phyloP scores from a whole-genome alignment of 169 alveolate species.

The Eimeria tenella region DNA sequence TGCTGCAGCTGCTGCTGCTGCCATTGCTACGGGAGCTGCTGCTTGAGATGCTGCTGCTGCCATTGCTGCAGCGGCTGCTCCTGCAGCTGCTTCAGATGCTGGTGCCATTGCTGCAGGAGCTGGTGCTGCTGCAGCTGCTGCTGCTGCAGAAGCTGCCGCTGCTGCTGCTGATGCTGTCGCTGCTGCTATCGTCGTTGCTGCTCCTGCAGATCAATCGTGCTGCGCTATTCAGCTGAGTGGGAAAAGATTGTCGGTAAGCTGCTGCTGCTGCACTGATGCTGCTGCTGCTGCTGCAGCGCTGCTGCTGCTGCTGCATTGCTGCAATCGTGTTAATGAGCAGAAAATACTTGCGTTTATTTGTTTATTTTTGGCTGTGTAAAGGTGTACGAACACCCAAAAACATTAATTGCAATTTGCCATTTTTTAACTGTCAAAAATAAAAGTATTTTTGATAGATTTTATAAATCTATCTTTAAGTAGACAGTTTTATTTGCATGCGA shows the following conservation, averaged over 20 bases:
- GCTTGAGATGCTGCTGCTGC: constrained; percentile 78
- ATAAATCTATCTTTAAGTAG: no score
- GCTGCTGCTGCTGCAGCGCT: neutral
- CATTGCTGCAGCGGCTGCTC: no score
- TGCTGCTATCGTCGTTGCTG: neutral
- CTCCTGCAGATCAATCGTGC: constrained; percentile 94
- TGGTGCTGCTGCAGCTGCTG: constrained; percentile 11
- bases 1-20: constrained; percentile 84
- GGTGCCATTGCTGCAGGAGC: constrained; percentile 21
- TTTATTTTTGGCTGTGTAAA: no score
- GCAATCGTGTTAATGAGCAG: no score
- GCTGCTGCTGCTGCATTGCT: neutral
- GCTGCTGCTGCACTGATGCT: constrained; percentile 15
- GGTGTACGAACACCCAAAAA: no score
- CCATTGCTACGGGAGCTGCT: neutral
- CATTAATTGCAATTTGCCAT: no score
- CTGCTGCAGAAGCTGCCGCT: no score
- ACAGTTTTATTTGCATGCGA: no score
- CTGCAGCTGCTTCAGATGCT: neutral
- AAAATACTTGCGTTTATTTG: no score
- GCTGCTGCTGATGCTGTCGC: constrained; percentile 23
- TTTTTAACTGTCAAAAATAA: no score
- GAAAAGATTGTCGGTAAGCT: constrained; percentile 66
- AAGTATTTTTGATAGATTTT: no score
- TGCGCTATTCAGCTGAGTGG: constrained; percentile 98